Evolutionary conservation across 2,329 filamentous ascomycete species (phyloP).

Genomic region (Lecanicillium sp.): DNA sequence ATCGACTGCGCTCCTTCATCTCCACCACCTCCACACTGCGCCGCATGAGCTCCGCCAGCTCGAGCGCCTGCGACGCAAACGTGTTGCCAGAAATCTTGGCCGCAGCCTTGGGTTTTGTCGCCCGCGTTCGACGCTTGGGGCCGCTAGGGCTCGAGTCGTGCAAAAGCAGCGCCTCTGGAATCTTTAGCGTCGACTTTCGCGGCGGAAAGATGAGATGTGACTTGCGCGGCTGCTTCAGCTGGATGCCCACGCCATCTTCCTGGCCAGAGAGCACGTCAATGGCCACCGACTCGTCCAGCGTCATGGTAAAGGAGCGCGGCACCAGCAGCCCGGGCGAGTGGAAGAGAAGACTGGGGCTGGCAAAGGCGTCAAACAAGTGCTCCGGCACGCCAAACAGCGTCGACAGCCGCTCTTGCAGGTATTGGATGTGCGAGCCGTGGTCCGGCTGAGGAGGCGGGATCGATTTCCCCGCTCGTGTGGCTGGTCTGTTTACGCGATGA

Average conservation of each 20-base stretch:
- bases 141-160: slow-evolving; percentile 29
- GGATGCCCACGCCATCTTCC: not conserved
- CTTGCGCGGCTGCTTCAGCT: slow-evolving; percentile 26
- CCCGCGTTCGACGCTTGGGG: slow-evolving; percentile 13
- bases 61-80: slow-evolving; percentile 37
- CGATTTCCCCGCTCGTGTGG: slow-evolving; percentile 11
- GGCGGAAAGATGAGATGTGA: slow-evolving; percentile 42
- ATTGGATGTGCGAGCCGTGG: slow-evolving; percentile 27
- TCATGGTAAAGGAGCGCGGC: slow-evolving; percentile 35
- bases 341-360: slow-evolving; percentile 51
- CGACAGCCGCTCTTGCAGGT: slow-evolving; percentile 26
- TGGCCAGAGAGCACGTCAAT: slow-evolving; percentile 15
- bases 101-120: slow-evolving; percentile 1
- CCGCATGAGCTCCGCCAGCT: slow-evolving; percentile 41
- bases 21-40: slow-evolving; percentile 40
- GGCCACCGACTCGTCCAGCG: slow-evolving; percentile 19
- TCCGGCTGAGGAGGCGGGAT: slow-evolving; percentile 13
- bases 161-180: slow-evolving; percentile 42
- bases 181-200: slow-evolving; percentile 34
- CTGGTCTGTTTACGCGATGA: slow-evolving; percentile 34
- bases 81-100: slow-evolving; percentile 26
- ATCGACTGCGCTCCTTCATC: slow-evolving; percentile 30
- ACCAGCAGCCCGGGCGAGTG: slow-evolving; percentile 40
- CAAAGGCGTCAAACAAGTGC: slow-evolving; percentile 52
- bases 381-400: slow-evolving; percentile 40